Evolutionary conservation across 352 stramenopile species (phyloP), one percentile per base, ranked within the genome.

Genomic region (Thalassiosira mediterranea): DNA sequence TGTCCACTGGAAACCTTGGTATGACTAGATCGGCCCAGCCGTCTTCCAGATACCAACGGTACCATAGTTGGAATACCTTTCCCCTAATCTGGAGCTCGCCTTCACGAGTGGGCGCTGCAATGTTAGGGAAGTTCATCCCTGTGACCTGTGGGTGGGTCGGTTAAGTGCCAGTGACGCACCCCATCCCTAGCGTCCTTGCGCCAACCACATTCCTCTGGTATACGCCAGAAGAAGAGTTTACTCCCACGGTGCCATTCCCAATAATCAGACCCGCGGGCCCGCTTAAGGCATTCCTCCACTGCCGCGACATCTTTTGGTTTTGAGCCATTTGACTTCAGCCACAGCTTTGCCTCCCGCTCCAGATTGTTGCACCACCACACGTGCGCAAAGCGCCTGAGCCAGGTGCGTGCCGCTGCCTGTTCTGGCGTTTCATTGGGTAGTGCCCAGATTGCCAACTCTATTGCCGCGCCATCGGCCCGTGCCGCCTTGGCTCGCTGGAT

Each of bases 161-260:
- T 11, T 5, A 62, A 11, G 56, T 75, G 61, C n/a, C 44, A 66
- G 4, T 69, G 44, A 26, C 46, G 17, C 19, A 76, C 19, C 28
- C 74, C 72, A 47, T 72, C 67, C 47, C 52, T 37, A n/a, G 60
- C 47, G 29, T 56, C 29, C 7, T 25, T 11, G 7, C 49, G 49
- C 34, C 40, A 63, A 19, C 46, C 13, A 2, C 23, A 72, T 19
- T 52, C 32, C 13, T 54, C 11, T 32, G 72, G 73, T 54, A 73
- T 76, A 1, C 56, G 40, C 72, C 72, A 86, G 44, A 71, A 74
- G 19, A 79, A 63, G 15, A 47, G 42, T 3, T 3, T 3, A 53
- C 58, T 76, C 15, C 74, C 74, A 53, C 26, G 34, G 1, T 61
- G 8, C 74, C 74, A 83, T 13, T 79, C 63, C 62, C 70, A 83